A percentile compares a stretch with the other conserved stretches of the same genome.
Evolutionary conservation across 306 rosid species (phyloP).

Genomic region (Fragaria ananassa): DNA sequence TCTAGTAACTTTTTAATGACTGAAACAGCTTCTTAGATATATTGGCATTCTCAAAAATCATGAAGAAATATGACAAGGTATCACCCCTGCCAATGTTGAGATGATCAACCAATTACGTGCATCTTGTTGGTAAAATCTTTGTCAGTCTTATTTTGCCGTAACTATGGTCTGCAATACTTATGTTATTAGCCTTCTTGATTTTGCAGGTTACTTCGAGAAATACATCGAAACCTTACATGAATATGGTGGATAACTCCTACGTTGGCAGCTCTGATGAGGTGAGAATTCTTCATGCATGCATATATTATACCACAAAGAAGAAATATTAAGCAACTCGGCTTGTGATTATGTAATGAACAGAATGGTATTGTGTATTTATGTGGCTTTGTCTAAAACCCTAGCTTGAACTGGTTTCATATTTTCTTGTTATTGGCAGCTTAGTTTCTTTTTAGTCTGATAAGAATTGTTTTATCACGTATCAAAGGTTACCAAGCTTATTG

Average conservation of each 20-base stretch:
- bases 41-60: slow-evolving; percentile 74
- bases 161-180: no score
- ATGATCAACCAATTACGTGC: no score
- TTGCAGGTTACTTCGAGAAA: slow-evolving; percentile 59
- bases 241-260: slow-evolving; percentile 61
- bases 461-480: neutral
- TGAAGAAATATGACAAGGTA: slow-evolving; percentile 87
- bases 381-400: neutral
- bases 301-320: no score
- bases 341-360: no score
- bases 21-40: slow-evolving; percentile 55
- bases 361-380: neutral
- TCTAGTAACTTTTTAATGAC: neutral
- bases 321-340: neutral
- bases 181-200: no score
- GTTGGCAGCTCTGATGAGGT: slow-evolving; percentile 78
- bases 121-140: neutral
- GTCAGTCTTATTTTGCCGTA: no score
- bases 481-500: slow-evolving; percentile 42
- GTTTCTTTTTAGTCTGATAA: neutral
- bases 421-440: neutral
- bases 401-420: neutral
- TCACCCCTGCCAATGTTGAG: neutral
- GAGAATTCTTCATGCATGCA: slow-evolving; percentile 6
- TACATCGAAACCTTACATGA: slow-evolving; percentile 56